Base-by-base conservation (phyloP, 2,329 filamentous ascomycete species). In the Graphilbum fragrans region DNA sequence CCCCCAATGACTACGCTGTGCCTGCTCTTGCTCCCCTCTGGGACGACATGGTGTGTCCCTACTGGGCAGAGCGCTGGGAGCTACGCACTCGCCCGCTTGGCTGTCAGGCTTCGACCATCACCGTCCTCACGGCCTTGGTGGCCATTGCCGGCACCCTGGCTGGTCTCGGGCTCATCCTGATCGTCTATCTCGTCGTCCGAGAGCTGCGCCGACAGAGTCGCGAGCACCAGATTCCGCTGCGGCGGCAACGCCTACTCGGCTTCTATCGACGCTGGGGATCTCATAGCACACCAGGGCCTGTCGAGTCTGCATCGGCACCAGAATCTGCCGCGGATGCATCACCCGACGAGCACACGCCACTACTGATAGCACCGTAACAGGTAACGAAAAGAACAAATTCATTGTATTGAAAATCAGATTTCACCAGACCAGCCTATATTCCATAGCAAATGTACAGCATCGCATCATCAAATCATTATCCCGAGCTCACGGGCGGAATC, bases 401-500 rank as follows among this genome's bases (percentile, higher is more conserved):
- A n/a, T n/a, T n/a, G n/a, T n/a, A n/a, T n/a, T n/a, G n/a, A n/a
- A n/a, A n/a, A n/a, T n/a, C n/a, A n/a, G n/a, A n/a, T n/a, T n/a
- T n/a, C n/a, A n/a, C n/a, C n/a, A n/a, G n/a, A n/a, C n/a, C n/a
- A n/a, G n/a, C n/a, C n/a, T n/a, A n/a, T n/a, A n/a, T n/a, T n/a
- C n/a, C 44, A 18, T 46, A 41, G 45, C 20, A 37, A 19, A 35
- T 25, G 27, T 16, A 11, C 7, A 17, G 5, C 12, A 21, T 11
- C 11, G 16, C 19, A 21, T 19, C 12, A 16, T 16, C 19, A 23
- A 37, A 9, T 11, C 38, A 12, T 14, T 21, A 1, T 20, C 86
- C 86, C 31, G 86, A 87, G 66, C 86, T 93, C 49, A 93, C 86
- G 10, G 86, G 86, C 27, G 86, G 86, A 43, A 93, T 90, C 29